Evolutionary conservation across 2,329 filamentous ascomycete genomes (phyloP).

Genomic region (Cladosporium sp.): DNA sequence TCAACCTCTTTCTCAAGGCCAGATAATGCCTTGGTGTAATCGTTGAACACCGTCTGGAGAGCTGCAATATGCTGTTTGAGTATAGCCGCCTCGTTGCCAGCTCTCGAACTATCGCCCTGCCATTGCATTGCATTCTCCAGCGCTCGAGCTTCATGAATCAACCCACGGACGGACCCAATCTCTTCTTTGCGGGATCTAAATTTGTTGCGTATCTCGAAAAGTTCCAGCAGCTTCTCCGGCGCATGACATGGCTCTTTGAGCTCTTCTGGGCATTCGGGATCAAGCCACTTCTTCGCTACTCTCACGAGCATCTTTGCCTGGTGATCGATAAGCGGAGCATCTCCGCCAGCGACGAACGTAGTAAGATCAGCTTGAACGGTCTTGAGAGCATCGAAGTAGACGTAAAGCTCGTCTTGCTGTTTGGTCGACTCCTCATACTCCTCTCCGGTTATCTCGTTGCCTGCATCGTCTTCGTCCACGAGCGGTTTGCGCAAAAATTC

Average conservation of each 20-base stretch:
- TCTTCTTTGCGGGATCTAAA: slow-evolving; percentile 48
- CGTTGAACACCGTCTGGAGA: slow-evolving; percentile 50
- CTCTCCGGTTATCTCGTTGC: slow-evolving; percentile 74
- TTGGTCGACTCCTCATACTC: slow-evolving; percentile 87
- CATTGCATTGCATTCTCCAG: slow-evolving; percentile 57
- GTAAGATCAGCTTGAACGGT: slow-evolving; percentile 75
- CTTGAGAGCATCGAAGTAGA: slow-evolving; percentile 75
- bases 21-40: slow-evolving; percentile 49
- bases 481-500: slow-evolving; percentile 69
- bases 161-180: slow-evolving; percentile 64
- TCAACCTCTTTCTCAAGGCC: slow-evolving; percentile 68
- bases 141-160: slow-evolving; percentile 66
- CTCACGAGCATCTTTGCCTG: slow-evolving; percentile 54
- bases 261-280: slow-evolving; percentile 57
- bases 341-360: slow-evolving; percentile 69
- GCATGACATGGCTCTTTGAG: slow-evolving; percentile 61
- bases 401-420: slow-evolving; percentile 82
- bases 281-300: slow-evolving; percentile 21
- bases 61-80: slow-evolving; percentile 59
- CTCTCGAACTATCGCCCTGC: slow-evolving; percentile 53
- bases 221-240: slow-evolving; percentile 56
- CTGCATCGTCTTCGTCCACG: slow-evolving; percentile 72
- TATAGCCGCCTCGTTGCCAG: slow-evolving; percentile 60
- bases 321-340: slow-evolving; percentile 69
- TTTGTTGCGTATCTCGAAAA: slow-evolving; percentile 44